Percentiles rank a stretch among this genome's conserved stretches.
phyloP scores from a whole-genome alignment of 2,329 filamentous ascomycete genomes.

The Triangularia setosa region DNA sequence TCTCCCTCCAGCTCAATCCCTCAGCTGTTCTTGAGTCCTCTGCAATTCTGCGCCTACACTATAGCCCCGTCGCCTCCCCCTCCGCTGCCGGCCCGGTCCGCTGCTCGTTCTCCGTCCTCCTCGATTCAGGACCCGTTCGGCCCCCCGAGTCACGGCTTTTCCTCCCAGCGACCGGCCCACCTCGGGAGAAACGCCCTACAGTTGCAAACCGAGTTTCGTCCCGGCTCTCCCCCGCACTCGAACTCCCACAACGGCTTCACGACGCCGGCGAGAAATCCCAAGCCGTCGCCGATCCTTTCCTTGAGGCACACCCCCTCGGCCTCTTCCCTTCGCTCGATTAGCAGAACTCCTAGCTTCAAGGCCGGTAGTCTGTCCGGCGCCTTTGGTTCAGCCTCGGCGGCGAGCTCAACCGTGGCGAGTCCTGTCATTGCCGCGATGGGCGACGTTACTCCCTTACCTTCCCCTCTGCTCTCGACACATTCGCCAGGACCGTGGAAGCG shows the following conservation, averaged over 20 bases:
- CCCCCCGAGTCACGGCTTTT: constrained; percentile 4
- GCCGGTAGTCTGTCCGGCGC: constrained; percentile 46
- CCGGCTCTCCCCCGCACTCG: constrained; percentile 18
- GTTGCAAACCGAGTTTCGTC: constrained; percentile 23
- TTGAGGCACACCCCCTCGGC: constrained; percentile 40
- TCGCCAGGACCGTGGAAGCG: constrained; percentile 65
- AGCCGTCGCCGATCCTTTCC: constrained; percentile 17
- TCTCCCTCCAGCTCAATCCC: constrained; percentile 3
- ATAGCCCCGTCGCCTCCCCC: constrained; percentile 31
- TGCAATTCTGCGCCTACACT: constrained; percentile 30
- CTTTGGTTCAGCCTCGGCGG: constrained; percentile 49
- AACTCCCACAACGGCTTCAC: constrained; percentile 22
- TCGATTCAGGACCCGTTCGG: constrained; percentile 12
- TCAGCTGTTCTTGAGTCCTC: constrained; percentile 13
- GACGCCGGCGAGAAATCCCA: constrained; percentile 23
- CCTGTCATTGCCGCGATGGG: constrained; percentile 72
- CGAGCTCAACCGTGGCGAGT: constrained; percentile 67
- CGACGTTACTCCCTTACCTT: constrained; percentile 74
- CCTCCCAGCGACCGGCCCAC: constrained; percentile 15
- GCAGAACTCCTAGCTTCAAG: constrained; percentile 59
- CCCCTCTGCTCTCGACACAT: constrained; percentile 63
- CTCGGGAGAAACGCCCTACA: constrained; percentile 13
- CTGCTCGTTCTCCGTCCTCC: constrained; percentile 11
- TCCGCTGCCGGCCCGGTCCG: constrained; percentile 14
- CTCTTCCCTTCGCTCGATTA: constrained; percentile 48